A percentile compares a stretch with the other conserved stretches of the same genome.
Evolutionary conservation across 2,329 filamentous ascomycete species (phyloP).

Genomic region (Alternaria ethzedia): DNA sequence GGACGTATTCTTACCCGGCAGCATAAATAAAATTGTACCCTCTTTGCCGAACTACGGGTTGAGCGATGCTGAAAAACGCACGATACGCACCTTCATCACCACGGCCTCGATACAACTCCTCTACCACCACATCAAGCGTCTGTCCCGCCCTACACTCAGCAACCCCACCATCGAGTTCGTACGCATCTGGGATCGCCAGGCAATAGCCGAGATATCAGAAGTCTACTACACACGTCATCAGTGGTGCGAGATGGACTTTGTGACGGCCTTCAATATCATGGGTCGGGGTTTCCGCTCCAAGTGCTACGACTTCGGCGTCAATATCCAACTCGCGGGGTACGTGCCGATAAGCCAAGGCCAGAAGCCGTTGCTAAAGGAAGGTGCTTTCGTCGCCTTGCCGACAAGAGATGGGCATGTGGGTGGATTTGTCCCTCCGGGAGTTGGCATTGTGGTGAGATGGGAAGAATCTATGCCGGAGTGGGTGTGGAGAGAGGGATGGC

Average conservation of each 20-base stretch:
- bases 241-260: neutral
- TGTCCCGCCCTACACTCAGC: neutral
- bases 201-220: neutral
- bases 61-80: neutral
- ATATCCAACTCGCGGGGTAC: neutral
- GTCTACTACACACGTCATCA: neutral
- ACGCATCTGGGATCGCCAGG: neutral
- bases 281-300: neutral
- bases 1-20: neutral
- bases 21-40: neutral
- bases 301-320: neutral
- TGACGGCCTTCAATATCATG: neutral
- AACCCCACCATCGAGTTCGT: neutral
- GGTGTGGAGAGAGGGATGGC: neutral
- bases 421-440: neutral
- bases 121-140: neutral
- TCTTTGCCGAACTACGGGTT: neutral
- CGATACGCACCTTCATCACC: neutral
- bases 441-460: neutral
- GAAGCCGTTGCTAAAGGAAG: neutral
- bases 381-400: neutral
- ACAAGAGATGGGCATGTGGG: neutral
- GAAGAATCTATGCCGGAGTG: neutral
- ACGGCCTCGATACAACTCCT: neutral
- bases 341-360: neutral